Base-by-base conservation (phyloP, 2,329 filamentous ascomycete genomes). In the Teratosphaeria gauchensis region DNA sequence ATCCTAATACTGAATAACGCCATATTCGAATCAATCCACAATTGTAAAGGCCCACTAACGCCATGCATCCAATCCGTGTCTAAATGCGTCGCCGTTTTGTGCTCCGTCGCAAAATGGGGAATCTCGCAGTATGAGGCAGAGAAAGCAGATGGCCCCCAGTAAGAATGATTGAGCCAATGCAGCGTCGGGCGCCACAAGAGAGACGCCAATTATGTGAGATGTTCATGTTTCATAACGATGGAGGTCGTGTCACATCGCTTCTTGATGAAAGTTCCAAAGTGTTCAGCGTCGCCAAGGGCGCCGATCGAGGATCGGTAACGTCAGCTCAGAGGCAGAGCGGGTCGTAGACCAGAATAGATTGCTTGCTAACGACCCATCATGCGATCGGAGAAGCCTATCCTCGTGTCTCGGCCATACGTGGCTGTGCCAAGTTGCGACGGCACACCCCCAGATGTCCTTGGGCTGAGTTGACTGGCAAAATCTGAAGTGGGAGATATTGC, bases 371-470 rank as follows among this genome's bases (percentile, higher is more conserved):
- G 56, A 32, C 56, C 56, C 51, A 58, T 28, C 57, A 61, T 62
- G 54, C 63, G 64, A 48, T 60, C 59, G 30, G 58, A 58, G 53
- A 60, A 63, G 28, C 61, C 59, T 12, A 32, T 58, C 31, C 61
- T 59, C 42, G 48, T 62, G 33, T 68, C 65, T 33, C 64, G 56
- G 46, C 64, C 62, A 33, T 63, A 69, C 12, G 63, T 64, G 31
- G 64, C 66, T 28, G 63, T 63, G 48, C 64, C 66, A 33, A 69
- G 61, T n/a, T 59, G 58, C 24, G 66, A 61, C 21, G 68, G 66
- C n/a, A 69, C 58, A 30, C 68, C 67, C n/a, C 67, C 67, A 24
- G 65, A 68, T 16, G 57, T 60, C 7, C 64, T 66, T 28, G 63
- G 61, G 52, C 60, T 62, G 31, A 67, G 35, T 57, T 68, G 65